A percentile compares a stretch with the other conserved stretches of the same genome.
Evolutionary conservation across 257 asterid species (phyloP).

Genomic region (Parsonsia alboflavescens): DNA sequence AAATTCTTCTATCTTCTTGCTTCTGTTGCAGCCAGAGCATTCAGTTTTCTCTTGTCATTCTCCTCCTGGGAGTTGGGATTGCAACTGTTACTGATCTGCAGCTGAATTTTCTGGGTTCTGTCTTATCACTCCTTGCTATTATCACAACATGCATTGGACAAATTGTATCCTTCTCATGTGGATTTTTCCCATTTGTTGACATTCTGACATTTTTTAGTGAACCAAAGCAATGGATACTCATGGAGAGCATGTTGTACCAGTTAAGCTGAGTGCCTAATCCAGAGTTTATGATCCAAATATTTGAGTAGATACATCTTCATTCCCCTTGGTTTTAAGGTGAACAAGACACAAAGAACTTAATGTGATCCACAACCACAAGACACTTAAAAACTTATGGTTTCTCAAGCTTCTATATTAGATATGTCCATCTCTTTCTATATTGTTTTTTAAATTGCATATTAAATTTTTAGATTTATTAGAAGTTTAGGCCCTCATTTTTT

Average conservation of each 20-base stretch:
- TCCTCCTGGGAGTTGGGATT: constrained; percentile 86
- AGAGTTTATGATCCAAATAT: background rate
- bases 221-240: background rate
- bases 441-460: background rate
- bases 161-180: constrained; percentile 67
- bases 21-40: constrained; percentile 58
- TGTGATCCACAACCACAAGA: background rate
- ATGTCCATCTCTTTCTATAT: background rate
- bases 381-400: background rate
- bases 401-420: background rate
- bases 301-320: background rate
- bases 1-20: constrained; percentile 10
- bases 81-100: constrained; percentile 90
- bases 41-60: constrained; percentile 58
- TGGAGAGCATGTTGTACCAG: background rate
- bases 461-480: background rate
- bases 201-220: background rate
- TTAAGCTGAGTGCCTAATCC: background rate
- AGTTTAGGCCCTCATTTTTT: background rate
- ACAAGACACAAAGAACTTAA: background rate
- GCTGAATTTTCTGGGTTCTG: constrained; percentile 75
- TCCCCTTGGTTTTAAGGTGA: background rate
- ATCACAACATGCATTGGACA: constrained; percentile 84
- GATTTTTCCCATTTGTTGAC: constrained; percentile 7
- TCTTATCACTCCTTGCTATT: constrained; percentile 79